Evolutionary conservation across 768 basidiomycete genomes (phyloP).

Genomic region (Hericium alpestre): DNA sequence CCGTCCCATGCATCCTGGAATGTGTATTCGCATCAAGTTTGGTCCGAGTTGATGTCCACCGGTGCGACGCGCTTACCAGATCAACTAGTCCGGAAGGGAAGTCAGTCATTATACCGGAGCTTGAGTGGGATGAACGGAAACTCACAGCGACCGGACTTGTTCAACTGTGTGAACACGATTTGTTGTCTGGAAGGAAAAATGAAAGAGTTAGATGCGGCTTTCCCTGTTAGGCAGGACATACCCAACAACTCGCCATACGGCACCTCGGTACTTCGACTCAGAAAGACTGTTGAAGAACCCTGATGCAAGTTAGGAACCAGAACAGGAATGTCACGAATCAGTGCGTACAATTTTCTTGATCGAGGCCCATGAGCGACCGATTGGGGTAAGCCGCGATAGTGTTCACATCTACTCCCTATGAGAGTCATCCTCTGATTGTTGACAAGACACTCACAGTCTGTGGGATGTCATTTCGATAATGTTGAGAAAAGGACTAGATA

Average conservation of each 20-base stretch:
- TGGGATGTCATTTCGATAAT: neutral
- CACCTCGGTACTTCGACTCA: constrained; percentile 34
- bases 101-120: constrained; percentile 17
- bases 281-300: constrained; percentile 40
- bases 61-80: constrained; percentile 1
- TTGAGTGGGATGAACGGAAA: neutral
- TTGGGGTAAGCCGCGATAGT: constrained; percentile 30
- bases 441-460: constrained; percentile 6
- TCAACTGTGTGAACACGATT: constrained; percentile 43
- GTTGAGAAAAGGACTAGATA: neutral
- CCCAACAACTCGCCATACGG: constrained; percentile 47
- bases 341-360: constrained; percentile 40
- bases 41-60: neutral
- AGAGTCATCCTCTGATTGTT: neutral
- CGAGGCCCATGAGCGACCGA: constrained; percentile 44
- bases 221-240: constrained; percentile 11
- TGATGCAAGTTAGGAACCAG: constrained; percentile 12
- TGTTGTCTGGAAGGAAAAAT: constrained; percentile 31
- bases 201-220: neutral
- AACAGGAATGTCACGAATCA: neutral
- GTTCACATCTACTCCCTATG: constrained; percentile 25
- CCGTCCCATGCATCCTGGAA: constrained; percentile 48
- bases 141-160: constrained; percentile 27
- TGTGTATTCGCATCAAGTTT: neutral
- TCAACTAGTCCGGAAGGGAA: constrained; percentile 1